phyloP scores from a whole-genome alignment of 108 stramenopile species.

The Pseudonitzschia multiseries region DNA sequence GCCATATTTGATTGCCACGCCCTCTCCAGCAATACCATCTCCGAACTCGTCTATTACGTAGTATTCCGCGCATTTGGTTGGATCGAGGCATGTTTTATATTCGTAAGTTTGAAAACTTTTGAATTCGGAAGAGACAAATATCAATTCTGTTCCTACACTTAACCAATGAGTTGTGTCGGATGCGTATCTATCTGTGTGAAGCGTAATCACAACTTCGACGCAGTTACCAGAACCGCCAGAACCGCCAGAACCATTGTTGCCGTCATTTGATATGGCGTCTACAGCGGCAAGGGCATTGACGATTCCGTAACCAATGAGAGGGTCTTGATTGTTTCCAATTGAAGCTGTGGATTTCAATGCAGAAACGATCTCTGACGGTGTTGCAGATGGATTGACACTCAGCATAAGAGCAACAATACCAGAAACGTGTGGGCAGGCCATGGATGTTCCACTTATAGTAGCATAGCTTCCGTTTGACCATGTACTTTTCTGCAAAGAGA shows the following conservation, averaged over 20 bases:
- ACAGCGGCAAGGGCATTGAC: constrained; percentile 32
- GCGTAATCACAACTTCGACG: constrained; percentile 6
- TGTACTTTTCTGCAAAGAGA: constrained; percentile 11
- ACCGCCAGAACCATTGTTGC: not conserved
- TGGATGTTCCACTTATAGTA: constrained; percentile 58
- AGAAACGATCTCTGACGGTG: constrained; percentile 50
- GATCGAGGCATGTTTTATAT: constrained; percentile 20
- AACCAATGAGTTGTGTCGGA: constrained; percentile 24
- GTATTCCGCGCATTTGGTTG: constrained; percentile 22
- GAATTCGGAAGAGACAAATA: constrained; percentile 13
- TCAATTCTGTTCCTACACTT: not conserved
- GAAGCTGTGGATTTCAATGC: constrained; percentile 26
- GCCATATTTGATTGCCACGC: constrained; percentile 8
- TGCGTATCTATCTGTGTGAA: constrained; percentile 24
- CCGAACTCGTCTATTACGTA: constrained; percentile 27
- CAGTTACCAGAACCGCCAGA: not conserved
- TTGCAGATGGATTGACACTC: constrained; percentile 47
- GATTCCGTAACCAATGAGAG: constrained; percentile 10
- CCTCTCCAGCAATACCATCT: constrained; percentile 31
- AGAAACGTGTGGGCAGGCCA: constrained; percentile 70
- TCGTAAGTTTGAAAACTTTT: constrained; percentile 18
- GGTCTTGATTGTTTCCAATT: not conserved
- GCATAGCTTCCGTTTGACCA: constrained; percentile 19
- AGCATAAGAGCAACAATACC: constrained; percentile 59
- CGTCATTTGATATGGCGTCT: not conserved